A percentile compares a stretch with the other conserved stretches of the same genome.
Evolutionary conservation across 495 filamentous ascomycete genomes (phyloP).

Genomic region (Extremus antarcticus): DNA sequence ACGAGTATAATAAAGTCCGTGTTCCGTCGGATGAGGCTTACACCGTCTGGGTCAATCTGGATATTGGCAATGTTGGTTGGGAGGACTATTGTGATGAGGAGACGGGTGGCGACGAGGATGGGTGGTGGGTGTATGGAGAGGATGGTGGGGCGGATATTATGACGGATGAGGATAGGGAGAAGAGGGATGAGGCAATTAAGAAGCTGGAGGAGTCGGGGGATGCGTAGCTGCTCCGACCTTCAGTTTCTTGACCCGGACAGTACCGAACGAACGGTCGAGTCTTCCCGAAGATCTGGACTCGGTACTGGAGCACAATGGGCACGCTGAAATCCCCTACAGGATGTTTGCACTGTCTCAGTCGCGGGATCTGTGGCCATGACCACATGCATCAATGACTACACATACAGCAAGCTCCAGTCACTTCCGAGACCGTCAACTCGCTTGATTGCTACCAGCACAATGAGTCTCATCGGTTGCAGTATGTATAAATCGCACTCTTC

Average conservation of each 20-base stretch:
- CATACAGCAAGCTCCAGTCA: too few relatives aligned
- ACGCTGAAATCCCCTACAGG: too few relatives aligned
- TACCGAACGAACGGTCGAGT: too few relatives aligned
- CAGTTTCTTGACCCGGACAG: too few relatives aligned
- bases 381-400: too few relatives aligned
- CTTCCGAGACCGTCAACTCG: neutral
- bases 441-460: neutral
- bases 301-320: too few relatives aligned
- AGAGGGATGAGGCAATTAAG: neutral
- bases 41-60: neutral
- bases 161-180: neutral
- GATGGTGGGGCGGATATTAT: neutral
- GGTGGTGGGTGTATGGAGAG: neutral
- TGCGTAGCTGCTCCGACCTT: too few relatives aligned
- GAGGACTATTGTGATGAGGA: conserved; percentile 3
- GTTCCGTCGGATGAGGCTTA: neutral
- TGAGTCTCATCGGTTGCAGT: neutral
- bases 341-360: too few relatives aligned
- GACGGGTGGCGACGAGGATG: neutral
- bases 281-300: too few relatives aligned
- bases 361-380: too few relatives aligned
- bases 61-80: conserved; percentile 2
- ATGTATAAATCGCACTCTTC: too few relatives aligned
- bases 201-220: neutral
- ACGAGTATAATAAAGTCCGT: neutral